A percentile compares a stretch with the other conserved stretches of the same genome.
Evolutionary conservation across 495 filamentous ascomycete genomes (phyloP).

Genomic region (Tuber melanosporum): DNA sequence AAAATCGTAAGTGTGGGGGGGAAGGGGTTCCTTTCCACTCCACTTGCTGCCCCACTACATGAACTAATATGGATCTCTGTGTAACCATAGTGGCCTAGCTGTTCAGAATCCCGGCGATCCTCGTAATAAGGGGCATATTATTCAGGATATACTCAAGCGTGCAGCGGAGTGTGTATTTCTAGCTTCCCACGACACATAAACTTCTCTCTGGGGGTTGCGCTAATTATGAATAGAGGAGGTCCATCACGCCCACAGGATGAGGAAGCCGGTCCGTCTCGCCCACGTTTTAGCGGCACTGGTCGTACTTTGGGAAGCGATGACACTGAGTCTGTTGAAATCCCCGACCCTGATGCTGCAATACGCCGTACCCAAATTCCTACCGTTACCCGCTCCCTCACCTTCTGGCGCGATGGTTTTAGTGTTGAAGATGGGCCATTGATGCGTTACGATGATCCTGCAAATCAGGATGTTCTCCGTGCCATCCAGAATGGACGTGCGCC

Average conservation of each 20-base stretch:
- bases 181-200: background rate
- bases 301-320: constrained; percentile 88
- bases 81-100: constrained; percentile 58
- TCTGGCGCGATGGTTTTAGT: constrained; percentile 92
- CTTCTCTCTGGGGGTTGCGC: background rate
- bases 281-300: constrained; percentile 71
- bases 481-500: constrained; percentile 85
- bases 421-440: constrained; percentile 90
- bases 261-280: constrained; percentile 51
- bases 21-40: background rate
- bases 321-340: constrained; percentile 64
- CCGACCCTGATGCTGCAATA: constrained; percentile 52
- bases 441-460: constrained; percentile 79
- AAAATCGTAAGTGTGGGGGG: constrained; percentile 56
- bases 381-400: constrained; percentile 63
- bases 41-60: background rate
- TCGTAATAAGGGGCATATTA: constrained; percentile 51
- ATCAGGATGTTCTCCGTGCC: constrained; percentile 69
- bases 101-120: constrained; percentile 74
- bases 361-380: constrained; percentile 50
- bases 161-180: constrained; percentile 59
- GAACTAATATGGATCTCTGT: constrained; percentile 11
- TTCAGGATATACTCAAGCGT: constrained; percentile 73
- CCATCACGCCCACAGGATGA: constrained; percentile 24
- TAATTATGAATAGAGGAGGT: constrained; percentile 29